Evolutionary conservation across 1,284 basidiomycete species (phyloP).

Genomic region (Cutaneotrichosporon mucoides): DNA sequence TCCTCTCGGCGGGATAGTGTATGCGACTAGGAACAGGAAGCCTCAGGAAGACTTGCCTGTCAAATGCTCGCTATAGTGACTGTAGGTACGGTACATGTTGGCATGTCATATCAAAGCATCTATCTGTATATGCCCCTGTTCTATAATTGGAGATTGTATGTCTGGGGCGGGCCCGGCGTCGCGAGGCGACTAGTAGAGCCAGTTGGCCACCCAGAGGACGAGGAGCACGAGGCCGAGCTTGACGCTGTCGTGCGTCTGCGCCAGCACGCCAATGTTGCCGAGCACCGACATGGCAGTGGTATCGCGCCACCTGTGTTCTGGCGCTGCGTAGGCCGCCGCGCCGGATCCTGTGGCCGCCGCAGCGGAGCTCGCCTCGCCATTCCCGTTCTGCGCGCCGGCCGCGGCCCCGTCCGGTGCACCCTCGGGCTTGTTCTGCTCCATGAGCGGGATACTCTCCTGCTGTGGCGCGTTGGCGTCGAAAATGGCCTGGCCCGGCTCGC

Average conservation of each 20-base stretch:
- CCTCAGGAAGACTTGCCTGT: no score
- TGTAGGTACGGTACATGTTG: not conserved
- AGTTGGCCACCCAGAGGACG: slow-evolving; percentile 46
- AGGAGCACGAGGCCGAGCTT: slow-evolving; percentile 45
- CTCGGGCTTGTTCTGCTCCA: slow-evolving; percentile 31
- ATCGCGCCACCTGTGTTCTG: slow-evolving; percentile 25
- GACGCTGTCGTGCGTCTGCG: slow-evolving; percentile 36
- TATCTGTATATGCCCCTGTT: not conserved
- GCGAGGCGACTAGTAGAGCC: slow-evolving; percentile 36
- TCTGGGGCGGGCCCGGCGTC: not conserved
- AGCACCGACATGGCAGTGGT: slow-evolving; percentile 29
- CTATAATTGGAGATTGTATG: no score
- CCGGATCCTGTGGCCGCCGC: not conserved
- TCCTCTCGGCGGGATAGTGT: slow-evolving; percentile 21
- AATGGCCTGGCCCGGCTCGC: not conserved
- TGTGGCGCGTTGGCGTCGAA: slow-evolving; percentile 18
- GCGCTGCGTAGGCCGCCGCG: not conserved
- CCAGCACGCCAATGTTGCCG: slow-evolving; percentile 30
- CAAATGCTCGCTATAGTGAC: no score
- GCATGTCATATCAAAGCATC: not conserved
- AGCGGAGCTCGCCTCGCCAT: slow-evolving; percentile 6
- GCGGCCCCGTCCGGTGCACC: slow-evolving; percentile 3
- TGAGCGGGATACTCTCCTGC: slow-evolving; percentile 45
- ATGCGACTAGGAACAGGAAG: no score
- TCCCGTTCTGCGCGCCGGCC: not conserved